Percentiles rank a stretch among this genome's conserved stretches.
phyloP scores from a whole-genome alignment of 352 stramenopile genomes.

The Phytophthora ramorum region DNA sequence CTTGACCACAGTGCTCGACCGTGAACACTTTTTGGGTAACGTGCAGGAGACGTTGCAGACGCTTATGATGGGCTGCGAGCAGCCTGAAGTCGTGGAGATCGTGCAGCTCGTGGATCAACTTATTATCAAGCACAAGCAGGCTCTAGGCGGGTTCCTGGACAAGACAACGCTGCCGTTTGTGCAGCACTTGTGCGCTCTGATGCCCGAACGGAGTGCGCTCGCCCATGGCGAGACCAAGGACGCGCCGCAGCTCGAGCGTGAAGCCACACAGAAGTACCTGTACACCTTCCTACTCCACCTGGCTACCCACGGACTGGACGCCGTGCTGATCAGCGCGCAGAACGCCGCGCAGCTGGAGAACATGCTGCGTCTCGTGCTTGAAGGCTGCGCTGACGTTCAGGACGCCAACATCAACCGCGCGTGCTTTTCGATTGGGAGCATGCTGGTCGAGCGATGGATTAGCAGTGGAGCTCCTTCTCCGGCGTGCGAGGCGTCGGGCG shows the following conservation, averaged over 20 bases:
- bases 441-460: slow-evolving; percentile 73
- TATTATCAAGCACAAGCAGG: slow-evolving; percentile 87
- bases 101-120: slow-evolving; percentile 87
- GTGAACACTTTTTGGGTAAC: slow-evolving; percentile 71
- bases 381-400: slow-evolving; percentile 70
- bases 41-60: slow-evolving; percentile 63
- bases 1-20: slow-evolving; percentile 75
- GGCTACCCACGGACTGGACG: slow-evolving; percentile 70
- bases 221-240: slow-evolving; percentile 71
- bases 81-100: slow-evolving; percentile 77
- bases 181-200: slow-evolving; percentile 71
- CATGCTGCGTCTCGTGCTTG: slow-evolving; percentile 70
- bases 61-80: slow-evolving; percentile 71
- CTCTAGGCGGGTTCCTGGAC: slow-evolving; percentile 73
- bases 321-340: slow-evolving; percentile 67
- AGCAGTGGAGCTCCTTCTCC: slow-evolving; percentile 36
- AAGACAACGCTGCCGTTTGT: slow-evolving; percentile 73
- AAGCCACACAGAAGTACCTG: slow-evolving; percentile 83
- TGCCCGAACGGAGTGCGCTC: slow-evolving; percentile 60
- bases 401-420: slow-evolving; percentile 81
- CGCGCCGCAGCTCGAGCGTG: slow-evolving; percentile 74
- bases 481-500: slow-evolving; percentile 29
- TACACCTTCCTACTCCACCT: slow-evolving; percentile 85
- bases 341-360: slow-evolving; percentile 74
- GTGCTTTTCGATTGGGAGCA: slow-evolving; percentile 77